Evolutionary conservation across 352 stramenopile species (phyloP).

Genomic region (Phytophthora macrochlamydospora): DNA sequence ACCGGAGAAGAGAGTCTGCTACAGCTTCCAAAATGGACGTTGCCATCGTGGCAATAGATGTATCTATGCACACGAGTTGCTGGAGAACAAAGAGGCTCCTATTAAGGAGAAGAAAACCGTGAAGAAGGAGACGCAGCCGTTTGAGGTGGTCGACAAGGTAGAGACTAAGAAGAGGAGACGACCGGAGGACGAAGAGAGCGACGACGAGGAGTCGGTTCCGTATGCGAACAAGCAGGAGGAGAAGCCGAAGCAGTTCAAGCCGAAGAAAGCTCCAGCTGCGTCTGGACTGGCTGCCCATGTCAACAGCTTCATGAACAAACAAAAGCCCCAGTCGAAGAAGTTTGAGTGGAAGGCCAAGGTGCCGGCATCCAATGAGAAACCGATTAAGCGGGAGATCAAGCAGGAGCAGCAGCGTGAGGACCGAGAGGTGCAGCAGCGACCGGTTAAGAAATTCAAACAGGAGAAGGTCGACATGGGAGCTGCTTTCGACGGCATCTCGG

Average conservation of each 20-base stretch:
- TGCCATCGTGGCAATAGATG: slow-evolving; percentile 79
- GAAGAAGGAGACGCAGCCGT: slow-evolving; percentile 23
- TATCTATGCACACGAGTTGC: slow-evolving; percentile 62
- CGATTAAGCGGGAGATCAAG: background rate
- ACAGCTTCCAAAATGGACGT: slow-evolving; percentile 75
- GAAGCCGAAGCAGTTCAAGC: slow-evolving; percentile 1
- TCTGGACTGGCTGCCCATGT: slow-evolving; percentile 43
- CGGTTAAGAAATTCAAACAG: slow-evolving; percentile 35
- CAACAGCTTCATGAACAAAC: slow-evolving; percentile 39
- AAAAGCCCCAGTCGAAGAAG: slow-evolving; percentile 16
- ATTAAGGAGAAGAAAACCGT: slow-evolving; percentile 12
- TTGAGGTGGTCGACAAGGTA: slow-evolving; percentile 39
- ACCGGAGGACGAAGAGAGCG: slow-evolving; percentile 28
- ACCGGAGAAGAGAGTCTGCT: slow-evolving; percentile 66
- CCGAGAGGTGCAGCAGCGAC: slow-evolving; percentile 13
- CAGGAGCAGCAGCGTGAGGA: slow-evolving; percentile 5
- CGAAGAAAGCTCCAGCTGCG: slow-evolving; percentile 9
- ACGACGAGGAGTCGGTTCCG: slow-evolving; percentile 32
- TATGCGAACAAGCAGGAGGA: slow-evolving; percentile 14
- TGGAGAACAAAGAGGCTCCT: slow-evolving; percentile 22
- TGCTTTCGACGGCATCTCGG: slow-evolving; percentile 67
- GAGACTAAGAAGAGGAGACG: slow-evolving; percentile 39
- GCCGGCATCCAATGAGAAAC: background rate
- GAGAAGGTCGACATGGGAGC: slow-evolving; percentile 80
- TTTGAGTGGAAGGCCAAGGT: slow-evolving; percentile 45